These are phyloP conservation scores for Yarrowia porcina DNA, from an alignment of 805 yeast genomes.

Conservation along the genomic window DNA sequence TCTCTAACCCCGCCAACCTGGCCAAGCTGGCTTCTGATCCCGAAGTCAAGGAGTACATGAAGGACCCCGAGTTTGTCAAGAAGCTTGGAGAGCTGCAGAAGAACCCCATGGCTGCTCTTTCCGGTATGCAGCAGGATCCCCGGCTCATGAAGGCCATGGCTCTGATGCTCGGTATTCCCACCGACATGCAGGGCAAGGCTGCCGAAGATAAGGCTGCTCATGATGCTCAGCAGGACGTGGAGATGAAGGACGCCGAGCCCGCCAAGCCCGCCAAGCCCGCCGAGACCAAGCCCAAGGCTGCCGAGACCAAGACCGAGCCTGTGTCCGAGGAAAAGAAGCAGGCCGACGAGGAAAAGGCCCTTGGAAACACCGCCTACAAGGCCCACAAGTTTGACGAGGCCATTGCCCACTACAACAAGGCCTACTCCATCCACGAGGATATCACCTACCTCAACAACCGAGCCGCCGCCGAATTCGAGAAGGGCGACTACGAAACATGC, in stretches of 20 bases:
- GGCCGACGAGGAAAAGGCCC: conserved; percentile 61
- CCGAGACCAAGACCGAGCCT: conserved; percentile 34
- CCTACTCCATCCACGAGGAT: conserved; percentile 77
- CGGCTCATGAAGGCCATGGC: conserved; percentile 87
- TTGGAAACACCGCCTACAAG: conserved; percentile 86
- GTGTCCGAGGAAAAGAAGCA: conserved; percentile 35
- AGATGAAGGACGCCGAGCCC: conserved; percentile 28
- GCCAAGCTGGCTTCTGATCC: conserved; percentile 77
- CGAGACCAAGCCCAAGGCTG: conserved; percentile 33
- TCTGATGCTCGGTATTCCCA: conserved; percentile 73
- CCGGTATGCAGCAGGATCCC: conserved; percentile 72
- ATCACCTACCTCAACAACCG: conserved; percentile 93
- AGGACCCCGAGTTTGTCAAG: conserved; percentile 77
- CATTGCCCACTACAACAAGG: conserved; percentile 76
- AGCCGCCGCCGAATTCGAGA: conserved; percentile 97
- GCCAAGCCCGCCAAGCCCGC: conserved; percentile 29
- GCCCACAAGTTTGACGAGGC: conserved; percentile 89
- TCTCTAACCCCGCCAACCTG: conserved; percentile 75
- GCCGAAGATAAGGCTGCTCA: conserved; percentile 29
- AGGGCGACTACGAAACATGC: conserved; percentile 85
- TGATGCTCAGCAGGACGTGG: conserved; percentile 26
- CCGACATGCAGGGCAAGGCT: conserved; percentile 37
- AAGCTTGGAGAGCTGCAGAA: conserved; percentile 53
- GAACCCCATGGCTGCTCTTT: conserved; percentile 73
- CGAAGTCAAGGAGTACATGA: conserved; percentile 79